Evolutionary conservation across 2,329 filamentous ascomycete species (phyloP), one percentile per base, ranked within the genome.

Genomic region (Monilinia laxa): DNA sequence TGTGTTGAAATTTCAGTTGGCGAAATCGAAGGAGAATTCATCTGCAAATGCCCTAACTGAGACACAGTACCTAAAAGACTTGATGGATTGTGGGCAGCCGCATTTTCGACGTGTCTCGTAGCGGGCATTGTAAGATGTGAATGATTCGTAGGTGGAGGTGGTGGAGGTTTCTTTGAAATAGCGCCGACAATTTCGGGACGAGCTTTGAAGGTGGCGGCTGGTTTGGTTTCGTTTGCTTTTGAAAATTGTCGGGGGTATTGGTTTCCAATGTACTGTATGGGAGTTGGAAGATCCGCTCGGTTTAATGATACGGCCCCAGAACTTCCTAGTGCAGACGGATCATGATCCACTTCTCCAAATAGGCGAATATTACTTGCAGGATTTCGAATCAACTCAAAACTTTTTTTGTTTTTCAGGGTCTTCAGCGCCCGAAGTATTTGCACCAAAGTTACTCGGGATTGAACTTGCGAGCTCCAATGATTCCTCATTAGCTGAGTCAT

Each of bases 21-120:
- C n/a, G 71, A 49, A 18, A 66, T 70, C 3, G 71, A 67, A 28
- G 75, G 74, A 38, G 75, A 77, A 55, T 74, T 68, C 74, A 77
- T 75, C 52, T 74, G 70, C 4, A 77, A 62, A 52, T 76, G 70
- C 16, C 73, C 73, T 28, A 77, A 71, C 66, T 75, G 69, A 31
- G 74, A 76, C 64, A 76, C 76, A 14, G 76, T 70, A 52, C 75
- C 75, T 65, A 75, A 68, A 20, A 77, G 69, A 62, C 75, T 75
- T 3, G 75, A 74, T 16, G 72, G 71, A 2, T 64, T 45, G 40
- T 69, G 68, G 38, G 20, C 28, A 47, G 6, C 10, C 51, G 23
- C 64, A 18, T 31, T 49, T 53, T 70, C 70, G 7, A 60, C 35
- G 35, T 67, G 56, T 11, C 31, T 70, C 45, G 45, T n/a, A 23